These are phyloP conservation scores for Cryptomeria japonica DNA, from an alignment of 75 land plant species.

Conservation along the genomic window DNA sequence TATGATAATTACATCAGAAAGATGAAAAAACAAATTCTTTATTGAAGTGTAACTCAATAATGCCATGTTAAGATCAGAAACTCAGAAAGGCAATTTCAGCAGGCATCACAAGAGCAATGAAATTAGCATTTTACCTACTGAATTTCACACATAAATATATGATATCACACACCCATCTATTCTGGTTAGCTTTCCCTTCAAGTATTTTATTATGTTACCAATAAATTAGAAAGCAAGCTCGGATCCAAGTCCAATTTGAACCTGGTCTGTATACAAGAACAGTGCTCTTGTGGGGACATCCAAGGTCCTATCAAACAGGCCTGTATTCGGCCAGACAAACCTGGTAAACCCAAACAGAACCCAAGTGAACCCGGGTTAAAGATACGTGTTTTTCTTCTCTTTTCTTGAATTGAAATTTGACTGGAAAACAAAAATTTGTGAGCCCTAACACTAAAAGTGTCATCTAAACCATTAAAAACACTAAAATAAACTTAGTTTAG, in stretches of 20 bases:
- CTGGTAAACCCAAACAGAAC: background rate
- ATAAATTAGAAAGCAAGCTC: too few species aligned
- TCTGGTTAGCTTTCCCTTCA: background rate
- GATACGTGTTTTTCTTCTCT: too few species aligned
- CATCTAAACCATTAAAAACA: too few species aligned
- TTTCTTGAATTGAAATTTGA: too few species aligned
- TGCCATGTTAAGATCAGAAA: background rate
- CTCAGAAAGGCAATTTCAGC: background rate
- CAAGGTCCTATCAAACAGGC: too few species aligned
- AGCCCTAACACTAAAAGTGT: too few species aligned
- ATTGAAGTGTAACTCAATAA: conserved; percentile 6
- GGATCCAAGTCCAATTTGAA: too few species aligned
- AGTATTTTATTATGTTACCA: background rate
- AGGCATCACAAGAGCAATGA: background rate
- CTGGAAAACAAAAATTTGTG: too few species aligned
- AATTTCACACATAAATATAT: background rate
- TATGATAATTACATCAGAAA: background rate
- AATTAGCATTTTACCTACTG: background rate
- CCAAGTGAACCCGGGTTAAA: background rate
- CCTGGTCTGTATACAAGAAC: too few species aligned
- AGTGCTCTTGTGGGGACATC: too few species aligned
- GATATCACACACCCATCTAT: background rate
- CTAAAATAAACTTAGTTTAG: too few species aligned
- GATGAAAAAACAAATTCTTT: background rate
- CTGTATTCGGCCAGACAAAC: background rate